A percentile compares a stretch with the other conserved stretches of the same genome.
Evolutionary conservation across 73 alveolate species (phyloP).

Genomic region (Stentor roeselii): DNA sequence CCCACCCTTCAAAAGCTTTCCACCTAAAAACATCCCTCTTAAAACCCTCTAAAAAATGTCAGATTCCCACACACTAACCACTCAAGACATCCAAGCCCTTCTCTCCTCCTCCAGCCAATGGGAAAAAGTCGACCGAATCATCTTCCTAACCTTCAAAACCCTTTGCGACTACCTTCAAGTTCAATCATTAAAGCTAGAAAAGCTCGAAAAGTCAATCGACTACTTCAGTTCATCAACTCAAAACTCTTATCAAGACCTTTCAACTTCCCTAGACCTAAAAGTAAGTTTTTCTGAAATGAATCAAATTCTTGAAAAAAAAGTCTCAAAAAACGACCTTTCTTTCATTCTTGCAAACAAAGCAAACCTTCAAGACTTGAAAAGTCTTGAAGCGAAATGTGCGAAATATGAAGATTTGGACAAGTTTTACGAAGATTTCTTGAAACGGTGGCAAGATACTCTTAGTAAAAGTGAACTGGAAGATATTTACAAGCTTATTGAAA

Average conservation of each 20-base stretch:
- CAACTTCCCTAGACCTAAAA: neutral
- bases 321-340: neutral
- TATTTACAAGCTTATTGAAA: conserved; percentile 53
- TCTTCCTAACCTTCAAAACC: neutral
- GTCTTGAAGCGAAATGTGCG: neutral
- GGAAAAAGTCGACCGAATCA: neutral
- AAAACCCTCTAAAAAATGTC: no score
- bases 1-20: no score
- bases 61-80: neutral
- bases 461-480: conserved; percentile 61
- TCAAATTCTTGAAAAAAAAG: neutral
- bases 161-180: neutral
- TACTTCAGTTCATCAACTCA: neutral
- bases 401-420: neutral
- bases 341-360: neutral
- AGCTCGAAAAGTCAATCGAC: neutral
- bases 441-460: conserved; percentile 35
- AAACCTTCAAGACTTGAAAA: neutral
- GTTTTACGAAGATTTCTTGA: neutral
- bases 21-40: no score
- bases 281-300: neutral
- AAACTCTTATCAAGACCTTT: neutral
- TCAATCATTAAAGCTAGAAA: neutral
- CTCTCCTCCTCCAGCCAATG: neutral
- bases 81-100: neutral